Percentiles rank a stretch among this genome's conserved stretches.
Conservation (phyloP, 768 basidiomycete species). For the Suillus hirtellus region DNA sequence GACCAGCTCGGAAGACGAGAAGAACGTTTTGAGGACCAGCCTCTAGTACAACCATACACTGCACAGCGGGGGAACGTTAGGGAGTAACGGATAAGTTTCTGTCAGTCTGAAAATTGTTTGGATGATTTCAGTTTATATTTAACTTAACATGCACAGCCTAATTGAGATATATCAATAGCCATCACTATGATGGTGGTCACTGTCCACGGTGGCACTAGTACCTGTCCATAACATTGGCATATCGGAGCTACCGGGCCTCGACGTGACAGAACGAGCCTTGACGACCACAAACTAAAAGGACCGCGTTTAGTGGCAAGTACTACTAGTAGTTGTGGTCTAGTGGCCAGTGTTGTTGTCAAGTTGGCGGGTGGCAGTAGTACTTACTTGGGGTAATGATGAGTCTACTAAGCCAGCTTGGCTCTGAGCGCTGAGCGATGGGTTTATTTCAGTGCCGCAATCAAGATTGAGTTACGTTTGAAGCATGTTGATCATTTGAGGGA, state of each 20-base stretch:
- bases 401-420: too few relatives aligned
- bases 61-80: not conserved
- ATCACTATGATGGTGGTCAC: too few relatives aligned
- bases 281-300: not conserved
- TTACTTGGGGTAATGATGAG: not conserved
- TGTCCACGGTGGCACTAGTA: too few relatives aligned
- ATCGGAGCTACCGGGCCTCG: not conserved
- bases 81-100: not conserved
- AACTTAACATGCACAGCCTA: not conserved
- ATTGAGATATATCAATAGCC: not conserved
- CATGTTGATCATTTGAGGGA: not conserved
- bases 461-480: not conserved
- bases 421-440: not conserved
- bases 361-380: not conserved
- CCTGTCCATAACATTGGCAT: not conserved
- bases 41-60: conserved; percentile 7
- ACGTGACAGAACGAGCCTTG: not conserved
- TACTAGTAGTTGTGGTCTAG: not conserved
- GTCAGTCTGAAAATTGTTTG: not conserved
- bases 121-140: not conserved
- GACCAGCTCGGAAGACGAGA: conserved; percentile 26
- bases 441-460: not conserved
- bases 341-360: not conserved
- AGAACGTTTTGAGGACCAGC: conserved; percentile 13
- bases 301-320: not conserved